These are phyloP conservation scores for Cephaloascus fragrans DNA, from an alignment of 805 yeast genomes.

Conservation along the genomic window DNA sequence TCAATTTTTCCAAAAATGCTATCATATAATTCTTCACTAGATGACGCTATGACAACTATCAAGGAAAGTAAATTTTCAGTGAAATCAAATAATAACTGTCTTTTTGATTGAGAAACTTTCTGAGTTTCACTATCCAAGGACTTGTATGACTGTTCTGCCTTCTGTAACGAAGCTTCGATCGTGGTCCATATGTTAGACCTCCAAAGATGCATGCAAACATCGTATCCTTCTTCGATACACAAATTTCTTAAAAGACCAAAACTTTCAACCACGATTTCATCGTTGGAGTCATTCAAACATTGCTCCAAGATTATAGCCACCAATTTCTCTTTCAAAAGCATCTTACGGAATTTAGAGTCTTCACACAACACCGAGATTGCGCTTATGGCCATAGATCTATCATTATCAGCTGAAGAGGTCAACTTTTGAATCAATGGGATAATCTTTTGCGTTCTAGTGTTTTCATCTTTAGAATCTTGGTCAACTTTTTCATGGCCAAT, in stretches of 20 bases:
- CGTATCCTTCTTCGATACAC: slow-evolving; percentile 82
- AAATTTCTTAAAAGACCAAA: slow-evolving; percentile 75
- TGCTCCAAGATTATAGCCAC: slow-evolving; percentile 55
- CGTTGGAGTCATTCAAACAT: slow-evolving; percentile 53
- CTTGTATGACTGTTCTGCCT: slow-evolving; percentile 38
- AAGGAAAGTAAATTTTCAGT: slow-evolving; percentile 68
- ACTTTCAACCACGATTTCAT: slow-evolving; percentile 72
- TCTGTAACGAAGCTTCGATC: slow-evolving; percentile 40
- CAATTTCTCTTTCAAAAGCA: slow-evolving; percentile 63
- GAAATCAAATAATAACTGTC: slow-evolving; percentile 48
- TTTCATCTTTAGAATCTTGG: slow-evolving; percentile 31
- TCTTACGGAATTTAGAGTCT: slow-evolving; percentile 50
- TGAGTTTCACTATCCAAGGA: slow-evolving; percentile 19
- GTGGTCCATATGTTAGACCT: slow-evolving; percentile 68
- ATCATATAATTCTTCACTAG: slow-evolving; percentile 40
- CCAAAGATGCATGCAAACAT: slow-evolving; percentile 65
- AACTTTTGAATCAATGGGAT: slow-evolving; percentile 61
- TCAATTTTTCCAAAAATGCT: slow-evolving; percentile 36
- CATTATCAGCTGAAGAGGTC: slow-evolving; percentile 54
- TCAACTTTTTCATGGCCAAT: slow-evolving; percentile 11
- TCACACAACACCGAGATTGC: slow-evolving; percentile 66
- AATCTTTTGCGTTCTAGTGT: slow-evolving; percentile 43
- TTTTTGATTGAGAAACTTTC: slow-evolving; percentile 25
- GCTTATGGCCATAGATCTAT: slow-evolving; percentile 66
- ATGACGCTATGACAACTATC: slow-evolving; percentile 53